A percentile compares a stretch with the other conserved stretches of the same genome.
Evolutionary conservation across 108 stramenopile genomes (phyloP).

Genomic region (Cyclotella sp.): DNA sequence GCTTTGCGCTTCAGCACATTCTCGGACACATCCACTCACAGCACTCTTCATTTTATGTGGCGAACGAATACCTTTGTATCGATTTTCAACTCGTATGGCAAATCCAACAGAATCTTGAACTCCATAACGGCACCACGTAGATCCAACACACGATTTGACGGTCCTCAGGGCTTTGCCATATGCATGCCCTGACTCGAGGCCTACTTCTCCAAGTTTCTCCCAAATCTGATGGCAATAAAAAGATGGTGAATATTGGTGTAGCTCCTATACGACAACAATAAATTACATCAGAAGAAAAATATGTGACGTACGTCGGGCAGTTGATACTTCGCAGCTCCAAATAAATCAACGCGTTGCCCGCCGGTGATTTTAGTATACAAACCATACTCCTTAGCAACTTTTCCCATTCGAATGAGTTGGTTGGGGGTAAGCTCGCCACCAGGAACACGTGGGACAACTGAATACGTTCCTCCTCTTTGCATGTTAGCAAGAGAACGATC

Average conservation of each 20-base stretch:
- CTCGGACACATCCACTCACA: slow-evolving; percentile 90
- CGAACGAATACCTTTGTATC: slow-evolving; percentile 94
- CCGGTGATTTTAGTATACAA: slow-evolving; percentile 94
- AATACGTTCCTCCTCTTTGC: slow-evolving; percentile 95
- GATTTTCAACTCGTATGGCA: slow-evolving; percentile 89
- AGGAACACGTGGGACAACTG: slow-evolving; percentile 92
- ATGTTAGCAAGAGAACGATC: slow-evolving; percentile 93
- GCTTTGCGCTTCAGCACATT: slow-evolving; percentile 93
- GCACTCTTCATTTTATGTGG: slow-evolving; percentile 95
- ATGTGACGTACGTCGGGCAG: slow-evolving; percentile 65
- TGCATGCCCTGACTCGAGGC: slow-evolving; percentile 93
- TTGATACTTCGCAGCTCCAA: slow-evolving; percentile 93
- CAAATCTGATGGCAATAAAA: slow-evolving; percentile 62
- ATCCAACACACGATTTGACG: slow-evolving; percentile 94
- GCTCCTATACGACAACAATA: no score
- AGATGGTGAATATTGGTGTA: not conserved
- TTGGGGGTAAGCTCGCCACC: slow-evolving; percentile 92
- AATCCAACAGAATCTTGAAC: slow-evolving; percentile 92
- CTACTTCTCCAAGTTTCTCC: slow-evolving; percentile 90
- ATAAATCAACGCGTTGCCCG: slow-evolving; percentile 91
- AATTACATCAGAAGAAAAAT: not conserved
- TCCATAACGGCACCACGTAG: slow-evolving; percentile 95
- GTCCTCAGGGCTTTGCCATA: slow-evolving; percentile 95
- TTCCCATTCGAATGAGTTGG: slow-evolving; percentile 87
- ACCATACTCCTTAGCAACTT: slow-evolving; percentile 85